These are phyloP conservation scores for Aspergillus carlsbadensis DNA, from an alignment of 495 filamentous ascomycete genomes.

Conservation along the genomic window DNA sequence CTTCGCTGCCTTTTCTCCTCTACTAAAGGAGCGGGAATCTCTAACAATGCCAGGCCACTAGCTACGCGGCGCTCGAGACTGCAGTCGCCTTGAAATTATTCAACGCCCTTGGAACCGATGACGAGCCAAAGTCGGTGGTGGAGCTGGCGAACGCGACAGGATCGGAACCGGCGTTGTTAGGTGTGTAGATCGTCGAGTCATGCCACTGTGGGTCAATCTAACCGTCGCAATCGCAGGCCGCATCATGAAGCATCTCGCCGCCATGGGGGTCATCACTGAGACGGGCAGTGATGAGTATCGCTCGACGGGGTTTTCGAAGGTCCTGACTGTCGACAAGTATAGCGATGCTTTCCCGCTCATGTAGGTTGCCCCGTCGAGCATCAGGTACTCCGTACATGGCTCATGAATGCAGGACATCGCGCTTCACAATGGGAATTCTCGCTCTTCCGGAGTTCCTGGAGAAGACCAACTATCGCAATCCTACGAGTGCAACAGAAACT, in stretches of 20 bases:
- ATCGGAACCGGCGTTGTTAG: not conserved
- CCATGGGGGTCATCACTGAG: conserved; percentile 42
- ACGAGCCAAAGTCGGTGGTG: not conserved
- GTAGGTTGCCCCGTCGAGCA: conserved; percentile 4
- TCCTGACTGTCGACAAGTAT: conserved; percentile 28
- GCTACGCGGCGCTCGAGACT: conserved; percentile 4
- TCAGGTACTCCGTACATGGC: too few relatives aligned
- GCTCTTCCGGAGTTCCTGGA: conserved; percentile 3
- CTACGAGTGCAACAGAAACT: not conserved
- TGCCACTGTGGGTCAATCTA: not conserved
- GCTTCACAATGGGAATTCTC: not conserved
- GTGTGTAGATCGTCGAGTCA: not conserved
- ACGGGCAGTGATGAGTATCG: conserved; percentile 37
- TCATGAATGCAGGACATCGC: not conserved
- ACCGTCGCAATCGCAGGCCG: conserved; percentile 12
- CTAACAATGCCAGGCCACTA: not conserved
- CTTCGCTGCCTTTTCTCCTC: too few relatives aligned
- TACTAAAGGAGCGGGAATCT: too few relatives aligned
- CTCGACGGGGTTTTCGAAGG: conserved; percentile 34
- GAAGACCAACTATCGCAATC: conserved; percentile 8
- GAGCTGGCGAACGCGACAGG: not conserved
- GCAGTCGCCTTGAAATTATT: not conserved
- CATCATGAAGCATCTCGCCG: conserved; percentile 42
- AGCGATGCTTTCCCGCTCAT: conserved; percentile 19
- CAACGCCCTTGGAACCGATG: not conserved